Conservation (phyloP, 805 yeast genomes). For the Cyberlindnera nakhonratchasimensis region DNA sequence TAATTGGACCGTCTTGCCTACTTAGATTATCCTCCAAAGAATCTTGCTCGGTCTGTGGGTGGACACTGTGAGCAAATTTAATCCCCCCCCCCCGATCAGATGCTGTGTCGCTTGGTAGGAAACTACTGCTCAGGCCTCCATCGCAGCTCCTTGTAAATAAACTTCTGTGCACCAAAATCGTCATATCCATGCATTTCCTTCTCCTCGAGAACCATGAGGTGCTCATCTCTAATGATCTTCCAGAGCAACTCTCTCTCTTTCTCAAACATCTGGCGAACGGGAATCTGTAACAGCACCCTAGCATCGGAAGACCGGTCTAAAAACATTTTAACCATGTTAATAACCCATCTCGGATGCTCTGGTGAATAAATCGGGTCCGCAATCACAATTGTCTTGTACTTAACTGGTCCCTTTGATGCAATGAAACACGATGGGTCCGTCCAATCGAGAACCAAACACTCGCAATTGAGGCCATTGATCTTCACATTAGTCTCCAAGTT, state of each 20-base stretch:
- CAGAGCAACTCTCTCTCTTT: constrained; percentile 61
- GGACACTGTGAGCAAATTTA: no score
- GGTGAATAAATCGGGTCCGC: constrained; percentile 90
- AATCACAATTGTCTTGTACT: constrained; percentile 59
- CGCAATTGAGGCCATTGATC: constrained; percentile 42
- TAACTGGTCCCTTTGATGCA: constrained; percentile 26
- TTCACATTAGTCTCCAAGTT: constrained; percentile 60
- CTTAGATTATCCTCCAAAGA: no score
- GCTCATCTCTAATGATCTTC: constrained; percentile 42
- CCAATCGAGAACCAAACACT: constrained; percentile 74
- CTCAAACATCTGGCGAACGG: constrained; percentile 65
- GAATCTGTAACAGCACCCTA: constrained; percentile 67
- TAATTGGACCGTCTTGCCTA: no score
- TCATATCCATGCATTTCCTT: constrained; percentile 58
- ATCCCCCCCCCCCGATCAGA: no score
- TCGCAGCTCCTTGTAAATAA: constrained; percentile 38
- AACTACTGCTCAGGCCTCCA: constrained; percentile 13
- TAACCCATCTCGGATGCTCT: constrained; percentile 74
- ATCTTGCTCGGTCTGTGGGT: no score
- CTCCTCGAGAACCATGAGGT: constrained; percentile 29
- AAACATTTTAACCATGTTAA: constrained; percentile 52
- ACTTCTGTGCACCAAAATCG: constrained; percentile 76
- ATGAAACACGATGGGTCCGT: constrained; percentile 45
- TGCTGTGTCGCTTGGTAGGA: no score
- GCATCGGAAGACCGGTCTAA: constrained; percentile 34